Evolutionary conservation across 2,329 filamentous ascomycete species (phyloP).

Genomic region (Penicillium freii): DNA sequence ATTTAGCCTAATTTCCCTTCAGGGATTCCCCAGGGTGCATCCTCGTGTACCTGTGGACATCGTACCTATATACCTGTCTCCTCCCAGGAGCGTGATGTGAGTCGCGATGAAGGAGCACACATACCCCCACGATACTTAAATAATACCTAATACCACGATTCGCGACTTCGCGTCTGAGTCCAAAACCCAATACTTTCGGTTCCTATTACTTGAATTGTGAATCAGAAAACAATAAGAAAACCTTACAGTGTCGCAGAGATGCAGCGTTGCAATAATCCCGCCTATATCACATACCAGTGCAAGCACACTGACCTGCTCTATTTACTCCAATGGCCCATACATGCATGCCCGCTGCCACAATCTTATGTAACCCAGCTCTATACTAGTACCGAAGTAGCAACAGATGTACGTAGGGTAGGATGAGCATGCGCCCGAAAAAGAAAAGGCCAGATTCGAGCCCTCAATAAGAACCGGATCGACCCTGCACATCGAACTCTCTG

Average conservation of each 20-base stretch:
- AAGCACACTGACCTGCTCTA: constrained; percentile 1
- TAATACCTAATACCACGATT: not conserved
- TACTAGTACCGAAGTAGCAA: not conserved
- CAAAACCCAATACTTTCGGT: not conserved
- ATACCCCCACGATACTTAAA: not conserved
- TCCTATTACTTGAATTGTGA: not conserved
- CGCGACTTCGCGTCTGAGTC: not conserved
- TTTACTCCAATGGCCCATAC: not conserved
- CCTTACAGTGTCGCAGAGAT: constrained; percentile 8
- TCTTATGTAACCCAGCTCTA: constrained; percentile 3
- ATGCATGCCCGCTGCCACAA: not conserved
- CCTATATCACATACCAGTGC: constrained; percentile 12
- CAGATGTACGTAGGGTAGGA: not conserved
- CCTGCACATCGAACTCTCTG: constrained; percentile 4
- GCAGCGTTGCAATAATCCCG: constrained; percentile 8
- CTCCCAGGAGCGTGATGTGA: constrained; percentile 4
- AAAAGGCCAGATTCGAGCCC: not conserved
- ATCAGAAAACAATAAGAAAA: not conserved
- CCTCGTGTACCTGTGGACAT: constrained; percentile 5
- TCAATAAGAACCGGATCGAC: constrained; percentile 1
- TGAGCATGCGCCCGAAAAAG: not conserved
- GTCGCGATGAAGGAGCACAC: constrained; percentile 7
- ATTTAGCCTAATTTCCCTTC: not conserved
- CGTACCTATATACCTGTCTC: not conserved
- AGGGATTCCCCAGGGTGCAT: not conserved